A percentile compares a stretch with the other conserved stretches of the same genome.
These are phyloP conservation scores for Nakazawaea holstii DNA, from an alignment of 805 yeast species.

Conservation along the genomic window DNA sequence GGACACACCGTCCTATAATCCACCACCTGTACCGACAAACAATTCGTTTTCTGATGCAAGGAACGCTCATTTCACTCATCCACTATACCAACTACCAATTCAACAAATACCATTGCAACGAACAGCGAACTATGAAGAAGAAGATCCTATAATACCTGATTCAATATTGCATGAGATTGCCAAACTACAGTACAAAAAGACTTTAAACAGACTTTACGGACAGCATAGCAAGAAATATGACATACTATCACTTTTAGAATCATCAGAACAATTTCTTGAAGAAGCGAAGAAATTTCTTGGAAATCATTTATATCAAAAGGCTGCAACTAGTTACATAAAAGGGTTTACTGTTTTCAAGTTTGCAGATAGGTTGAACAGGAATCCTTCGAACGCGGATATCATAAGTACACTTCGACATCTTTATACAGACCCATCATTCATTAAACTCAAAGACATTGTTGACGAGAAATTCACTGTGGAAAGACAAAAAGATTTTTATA, in stretches of 20 bases:
- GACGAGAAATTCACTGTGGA: not conserved
- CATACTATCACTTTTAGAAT: slow-evolving; percentile 2
- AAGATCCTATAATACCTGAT: slow-evolving; percentile 1
- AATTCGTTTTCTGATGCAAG: not conserved
- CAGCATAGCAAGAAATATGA: not conserved
- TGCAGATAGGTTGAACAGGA: slow-evolving; percentile 5
- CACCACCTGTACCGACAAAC: slow-evolving; percentile 1
- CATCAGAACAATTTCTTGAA: slow-evolving; percentile 1
- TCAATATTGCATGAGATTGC: slow-evolving; percentile 1
- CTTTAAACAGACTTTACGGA: not conserved
- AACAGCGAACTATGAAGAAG: not conserved
- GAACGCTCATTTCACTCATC: not conserved
- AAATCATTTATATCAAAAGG: not conserved
- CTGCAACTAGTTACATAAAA: slow-evolving; percentile 3
- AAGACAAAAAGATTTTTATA: not conserved
- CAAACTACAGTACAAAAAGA: not conserved
- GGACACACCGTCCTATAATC: not conserved
- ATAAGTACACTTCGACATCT: slow-evolving; percentile 1
- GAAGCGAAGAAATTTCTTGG: not conserved
- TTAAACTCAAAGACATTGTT: slow-evolving; percentile 6
- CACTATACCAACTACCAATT: not conserved
- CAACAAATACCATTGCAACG: not conserved
- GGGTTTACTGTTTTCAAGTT: slow-evolving; percentile 5
- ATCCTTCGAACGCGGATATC: slow-evolving; percentile 8
- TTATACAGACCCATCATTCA: not conserved